Evolutionary conservation across 2,329 filamentous ascomycete genomes (phyloP), one percentile per base, ranked within the genome.

Genomic region (Ascocoryne sarcoides): DNA sequence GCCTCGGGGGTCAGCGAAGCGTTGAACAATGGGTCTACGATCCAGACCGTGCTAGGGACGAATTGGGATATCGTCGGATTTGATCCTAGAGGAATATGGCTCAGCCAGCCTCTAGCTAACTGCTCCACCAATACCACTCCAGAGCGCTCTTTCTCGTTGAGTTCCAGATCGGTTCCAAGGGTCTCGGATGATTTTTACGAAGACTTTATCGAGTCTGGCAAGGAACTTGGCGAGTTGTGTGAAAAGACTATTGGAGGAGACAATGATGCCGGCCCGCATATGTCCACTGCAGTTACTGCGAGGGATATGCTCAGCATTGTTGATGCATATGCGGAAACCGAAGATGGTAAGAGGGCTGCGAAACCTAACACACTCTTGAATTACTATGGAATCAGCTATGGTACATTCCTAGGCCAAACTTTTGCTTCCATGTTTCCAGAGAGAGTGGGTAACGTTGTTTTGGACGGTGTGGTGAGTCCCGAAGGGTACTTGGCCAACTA

Each of bases 311-410:
- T 60, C 10, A 48, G 46, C 33, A 53, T 62, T 35, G 37, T 57
- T 7, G 55, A 61, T 42, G 49, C 54, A 15, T 51, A 55, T 40
- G 49, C 50, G 10, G 44, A 39, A 29, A 50, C 47, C 28, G 32
- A 44, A 43, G 33, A 40, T 20, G 39, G 37, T 5, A 28, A 38
- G 35, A 26, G 10, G 16, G 39, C 32, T 7, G 10, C 9, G 8
- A 34, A 28, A 12, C 20, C 39, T 2, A 43, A 53, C 36, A 12
- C 31, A 5, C 7, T 47, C 34, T 46, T 73, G 19, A 66, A 68
- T 48, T 73, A 70, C 47, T 65, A 67, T 56, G 69, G 70, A 0
- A 62, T 71, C 34, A 71, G 67, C 4, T 74, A 74, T 42, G 66
- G 65, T 2, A 65, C 63, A 2, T 49, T 64, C 7, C 52, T 68